Evolutionary conservation across 805 yeast genomes (phyloP), one percentile per base, ranked within the genome.

Genomic region (Suhomyces prunicola): DNA sequence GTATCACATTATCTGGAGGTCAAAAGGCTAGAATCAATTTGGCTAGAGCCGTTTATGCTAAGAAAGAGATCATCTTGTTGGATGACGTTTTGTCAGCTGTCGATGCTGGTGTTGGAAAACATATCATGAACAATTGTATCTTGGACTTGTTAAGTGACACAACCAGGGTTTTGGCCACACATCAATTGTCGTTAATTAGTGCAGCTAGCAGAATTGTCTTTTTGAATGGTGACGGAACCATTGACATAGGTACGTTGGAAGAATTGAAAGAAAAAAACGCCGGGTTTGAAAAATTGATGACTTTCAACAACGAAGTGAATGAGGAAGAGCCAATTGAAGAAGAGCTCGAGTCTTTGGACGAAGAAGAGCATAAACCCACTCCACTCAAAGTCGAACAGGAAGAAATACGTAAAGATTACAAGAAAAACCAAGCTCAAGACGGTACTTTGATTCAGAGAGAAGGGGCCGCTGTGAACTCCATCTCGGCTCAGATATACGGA

Each of bases 11-110:
- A 44, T 86, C 93, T n/a, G 96, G 96, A 51, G 96, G 96, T 48
- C 96, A 89, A 66, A 89, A 89, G 72, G 93, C 94, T 0, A 79
- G 96, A 65, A 79, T 88, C 46, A 81, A 82, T 60, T 70, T 88
- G 52, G 96, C 96, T 1, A 78, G 96, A 64, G 86, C 92, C 2
- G 89, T 87, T 3, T 88, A 88, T 62, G 82, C 85, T 12, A 76
- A 83, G 24, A 79, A 80, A 19, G 90, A 87, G 61, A 84, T 88
- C 23, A 77, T 86, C 41, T 68, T 89, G 48, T 69, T 89, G 50
- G 96, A 89, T 64, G 96, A 89, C 64, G 90, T 88, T 13, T 75
- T 89, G 53, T 83, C 89, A 70, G 96, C 96, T 4, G 96, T 89
- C 6, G 96, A 89, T 68, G 90, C 93, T 33, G 84, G 88, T 61